Evolutionary conservation across 2,329 filamentous ascomycete species (phyloP).

Genomic region (Pestalotiopsis sp.): DNA sequence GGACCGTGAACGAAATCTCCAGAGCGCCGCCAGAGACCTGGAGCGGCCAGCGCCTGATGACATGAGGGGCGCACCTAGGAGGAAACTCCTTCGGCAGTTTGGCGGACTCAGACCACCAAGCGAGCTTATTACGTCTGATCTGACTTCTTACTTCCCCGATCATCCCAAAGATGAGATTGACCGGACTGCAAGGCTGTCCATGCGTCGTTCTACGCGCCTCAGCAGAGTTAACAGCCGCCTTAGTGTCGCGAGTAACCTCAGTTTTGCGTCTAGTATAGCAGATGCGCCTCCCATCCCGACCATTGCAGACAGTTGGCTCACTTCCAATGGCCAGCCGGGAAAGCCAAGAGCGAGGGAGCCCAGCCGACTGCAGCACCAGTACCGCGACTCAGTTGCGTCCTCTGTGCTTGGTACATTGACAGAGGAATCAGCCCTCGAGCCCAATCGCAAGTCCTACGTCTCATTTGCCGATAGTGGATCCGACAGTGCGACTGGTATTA

Average conservation of each 20-base stretch:
- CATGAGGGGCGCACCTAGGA: constrained; percentile 41
- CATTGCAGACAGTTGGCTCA: constrained; percentile 92
- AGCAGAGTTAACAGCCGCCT: constrained; percentile 92
- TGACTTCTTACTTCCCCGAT: constrained; percentile 96
- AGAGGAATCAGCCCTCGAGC: constrained; percentile 85
- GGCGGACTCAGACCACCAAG: constrained; percentile 92
- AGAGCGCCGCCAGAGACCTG: constrained; percentile 60
- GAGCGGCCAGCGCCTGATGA: constrained; percentile 58
- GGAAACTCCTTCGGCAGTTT: constrained; percentile 73
- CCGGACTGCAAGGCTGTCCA: constrained; percentile 89
- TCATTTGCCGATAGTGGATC: constrained; percentile 78
- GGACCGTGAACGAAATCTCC: constrained; percentile 70
- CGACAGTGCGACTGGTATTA: constrained; percentile 66
- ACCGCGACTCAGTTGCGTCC: constrained; percentile 86
- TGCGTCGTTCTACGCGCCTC: constrained; percentile 85
- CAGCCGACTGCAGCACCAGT: constrained; percentile 59
- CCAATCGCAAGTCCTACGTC: constrained; percentile 95
- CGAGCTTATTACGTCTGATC: constrained; percentile 94
- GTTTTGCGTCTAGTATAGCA: constrained; percentile 87
- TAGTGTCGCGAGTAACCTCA: constrained; percentile 91
- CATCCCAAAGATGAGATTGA: constrained; percentile 94
- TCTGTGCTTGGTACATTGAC: constrained; percentile 88
- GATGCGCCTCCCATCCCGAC: constrained; percentile 95
- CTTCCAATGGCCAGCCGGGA: constrained; percentile 56
- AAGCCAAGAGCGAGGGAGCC: constrained; percentile 50